A percentile compares a stretch with the other conserved stretches of the same genome.
Evolutionary conservation across 192 early-diverging fungal species (phyloP).

Genomic region (Coemansia sp.): DNA sequence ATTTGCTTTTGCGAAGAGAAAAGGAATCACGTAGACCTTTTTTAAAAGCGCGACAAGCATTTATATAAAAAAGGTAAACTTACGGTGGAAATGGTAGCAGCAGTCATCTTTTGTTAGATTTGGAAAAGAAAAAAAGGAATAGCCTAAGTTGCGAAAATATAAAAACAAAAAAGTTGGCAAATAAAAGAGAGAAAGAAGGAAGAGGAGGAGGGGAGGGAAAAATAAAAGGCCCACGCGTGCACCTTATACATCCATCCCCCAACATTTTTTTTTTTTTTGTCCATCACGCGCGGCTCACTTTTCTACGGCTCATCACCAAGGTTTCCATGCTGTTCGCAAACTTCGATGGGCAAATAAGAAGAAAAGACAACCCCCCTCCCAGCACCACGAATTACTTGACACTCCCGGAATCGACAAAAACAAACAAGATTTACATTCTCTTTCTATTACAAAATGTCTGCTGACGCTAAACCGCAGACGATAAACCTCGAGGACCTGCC

Average conservation of each 20-base stretch:
- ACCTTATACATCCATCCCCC: background rate
- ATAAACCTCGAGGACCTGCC: conserved; percentile 88
- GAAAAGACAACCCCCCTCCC: no score
- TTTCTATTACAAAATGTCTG: conserved; percentile 5
- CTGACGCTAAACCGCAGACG: conserved; percentile 26
- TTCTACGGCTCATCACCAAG: no score
- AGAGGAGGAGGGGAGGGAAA: conserved; percentile 2
- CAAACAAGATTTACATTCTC: no score
- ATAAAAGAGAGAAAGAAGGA: conserved; percentile 9
- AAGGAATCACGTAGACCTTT: no score
- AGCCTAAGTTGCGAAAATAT: conserved; percentile 14
- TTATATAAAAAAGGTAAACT: conserved; percentile 16
- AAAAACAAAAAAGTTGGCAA: conserved; percentile 10
- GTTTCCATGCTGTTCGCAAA: no score
- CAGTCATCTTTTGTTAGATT: conserved; percentile 24
- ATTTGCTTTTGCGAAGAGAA: no score
- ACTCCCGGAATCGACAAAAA: no score
- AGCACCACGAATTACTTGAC: no score
- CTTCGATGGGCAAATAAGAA: no score
- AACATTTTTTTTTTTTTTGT: conserved; percentile 14
- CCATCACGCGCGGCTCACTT: background rate
- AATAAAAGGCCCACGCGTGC: background rate
- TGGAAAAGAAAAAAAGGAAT: conserved; percentile 15
- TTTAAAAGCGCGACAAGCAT: background rate
- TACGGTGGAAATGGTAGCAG: conserved; percentile 48